These are phyloP conservation scores for Talaromyces adpressus DNA, from an alignment of 495 filamentous ascomycete genomes.

Conservation along the genomic window DNA sequence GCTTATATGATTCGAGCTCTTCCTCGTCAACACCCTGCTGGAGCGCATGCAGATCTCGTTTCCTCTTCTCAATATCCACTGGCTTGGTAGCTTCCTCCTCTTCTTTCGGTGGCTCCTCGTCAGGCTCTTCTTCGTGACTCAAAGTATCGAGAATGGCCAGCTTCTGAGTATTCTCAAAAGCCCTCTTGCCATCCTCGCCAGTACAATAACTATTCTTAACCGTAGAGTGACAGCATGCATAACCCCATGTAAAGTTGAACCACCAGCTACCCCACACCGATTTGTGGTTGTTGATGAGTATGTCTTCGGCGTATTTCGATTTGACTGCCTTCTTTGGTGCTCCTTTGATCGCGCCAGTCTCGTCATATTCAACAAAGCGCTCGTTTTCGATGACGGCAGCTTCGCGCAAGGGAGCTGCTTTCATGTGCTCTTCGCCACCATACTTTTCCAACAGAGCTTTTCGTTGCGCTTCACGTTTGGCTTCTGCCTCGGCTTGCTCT, in stretches of 20 bases:
- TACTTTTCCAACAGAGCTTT: conserved; percentile 80
- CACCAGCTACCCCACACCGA: conserved; percentile 98
- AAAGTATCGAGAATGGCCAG: conserved; percentile 38
- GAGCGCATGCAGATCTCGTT: conserved; percentile 69
- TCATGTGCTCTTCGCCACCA: conserved; percentile 62
- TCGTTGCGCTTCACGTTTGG: conserved; percentile 57
- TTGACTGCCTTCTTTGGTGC: conserved; percentile 65
- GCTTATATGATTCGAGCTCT: conserved; percentile 75
- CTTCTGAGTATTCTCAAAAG: conserved; percentile 60
- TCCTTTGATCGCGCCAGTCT: conserved; percentile 81
- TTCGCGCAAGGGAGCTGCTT: conserved; percentile 54
- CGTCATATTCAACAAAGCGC: conserved; percentile 92
- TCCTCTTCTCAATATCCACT: conserved; percentile 43
- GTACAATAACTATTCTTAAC: conserved; percentile 98
- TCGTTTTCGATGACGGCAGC: conserved; percentile 72
- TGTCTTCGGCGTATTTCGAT: conserved; percentile 87
- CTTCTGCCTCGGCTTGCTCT: conserved; percentile 60
- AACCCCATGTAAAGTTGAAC: conserved; percentile 94
- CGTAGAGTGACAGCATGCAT: conserved; percentile 86
- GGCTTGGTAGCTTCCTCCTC: conserved; percentile 23
- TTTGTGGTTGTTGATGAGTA: conserved; percentile 84
- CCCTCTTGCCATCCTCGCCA: conserved; percentile 71
- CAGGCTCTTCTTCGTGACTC: conserved; percentile 12
- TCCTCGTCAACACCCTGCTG: conserved; percentile 64
- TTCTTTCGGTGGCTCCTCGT: conserved; percentile 15